phyloP scores from a whole-genome alignment of 208 protist species.

The Tritrichomonas musculus region DNA sequence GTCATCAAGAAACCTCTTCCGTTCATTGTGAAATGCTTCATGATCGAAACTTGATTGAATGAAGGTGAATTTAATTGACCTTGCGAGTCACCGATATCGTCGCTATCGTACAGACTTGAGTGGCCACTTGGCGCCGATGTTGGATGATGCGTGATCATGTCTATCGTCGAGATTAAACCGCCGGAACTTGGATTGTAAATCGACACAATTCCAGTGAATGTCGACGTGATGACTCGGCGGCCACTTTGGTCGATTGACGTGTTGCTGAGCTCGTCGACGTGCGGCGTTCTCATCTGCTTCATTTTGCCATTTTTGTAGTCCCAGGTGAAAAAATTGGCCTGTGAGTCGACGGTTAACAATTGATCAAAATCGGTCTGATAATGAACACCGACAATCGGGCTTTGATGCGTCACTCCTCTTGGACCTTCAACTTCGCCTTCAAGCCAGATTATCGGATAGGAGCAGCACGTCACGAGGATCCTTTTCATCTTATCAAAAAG shows the following conservation, averaged over 20 bases:
- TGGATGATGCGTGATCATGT: too few species aligned
- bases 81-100: too few species aligned
- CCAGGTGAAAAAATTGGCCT: not conserved
- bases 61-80: not conserved
- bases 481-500: not conserved
- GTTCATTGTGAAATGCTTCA: not conserved
- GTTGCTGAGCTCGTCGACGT: not conserved
- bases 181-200: not conserved
- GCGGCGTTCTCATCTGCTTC: not conserved
- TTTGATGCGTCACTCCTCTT: not conserved
- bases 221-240: not conserved
- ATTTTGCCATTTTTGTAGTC: not conserved
- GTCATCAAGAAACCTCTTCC: not conserved
- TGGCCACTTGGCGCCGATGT: too few species aligned
- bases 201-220: not conserved
- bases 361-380: not conserved
- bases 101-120: too few species aligned
- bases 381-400: not conserved
- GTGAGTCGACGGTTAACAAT: not conserved
- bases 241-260: not conserved
- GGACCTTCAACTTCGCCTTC: not conserved
- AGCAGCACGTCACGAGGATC: not conserved
- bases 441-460: not conserved
- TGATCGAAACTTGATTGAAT: not conserved
- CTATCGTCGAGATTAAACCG: not conserved